Evolutionary conservation across 73 alveolate genomes (phyloP).

Genomic region (Effrenium voratum): DNA sequence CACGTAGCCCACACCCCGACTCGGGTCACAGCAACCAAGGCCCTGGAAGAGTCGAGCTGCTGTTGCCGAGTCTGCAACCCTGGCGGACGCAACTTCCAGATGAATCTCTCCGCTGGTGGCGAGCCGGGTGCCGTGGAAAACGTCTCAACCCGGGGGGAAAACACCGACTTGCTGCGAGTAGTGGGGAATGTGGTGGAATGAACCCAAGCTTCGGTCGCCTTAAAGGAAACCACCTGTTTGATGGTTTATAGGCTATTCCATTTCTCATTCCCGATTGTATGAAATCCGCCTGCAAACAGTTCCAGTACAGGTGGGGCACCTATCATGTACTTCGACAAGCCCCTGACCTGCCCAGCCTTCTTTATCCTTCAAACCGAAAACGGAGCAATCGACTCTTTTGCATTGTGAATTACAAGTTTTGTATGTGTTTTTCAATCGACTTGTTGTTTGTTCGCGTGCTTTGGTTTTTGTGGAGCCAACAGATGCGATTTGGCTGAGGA

Average conservation of each 20-base stretch:
- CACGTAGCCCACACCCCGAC: too few relatives aligned
- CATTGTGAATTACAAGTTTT: neutral
- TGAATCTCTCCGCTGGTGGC: slow-evolving; percentile 43
- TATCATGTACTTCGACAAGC: slow-evolving; percentile 34
- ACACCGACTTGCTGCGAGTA: too few relatives aligned
- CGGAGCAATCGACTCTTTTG: neutral
- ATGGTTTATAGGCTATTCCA: too few relatives aligned
- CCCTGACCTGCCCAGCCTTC: slow-evolving; percentile 62
- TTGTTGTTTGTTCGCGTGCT: neutral
- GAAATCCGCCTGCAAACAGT: too few relatives aligned
- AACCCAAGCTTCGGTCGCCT: too few relatives aligned
- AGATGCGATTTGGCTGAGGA: neutral
- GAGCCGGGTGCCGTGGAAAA: too few relatives aligned
- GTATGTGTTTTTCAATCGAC: neutral
- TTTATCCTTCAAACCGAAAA: neutral
- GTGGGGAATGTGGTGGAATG: too few relatives aligned
- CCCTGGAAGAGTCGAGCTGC: slow-evolving; percentile 57
- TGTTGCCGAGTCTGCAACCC: slow-evolving; percentile 74
- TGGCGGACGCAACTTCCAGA: slow-evolving; percentile 45
- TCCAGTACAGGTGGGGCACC: too few relatives aligned
- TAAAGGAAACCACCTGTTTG: too few relatives aligned
- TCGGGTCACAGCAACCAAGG: too few relatives aligned
- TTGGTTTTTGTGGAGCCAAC: neutral
- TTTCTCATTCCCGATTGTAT: too few relatives aligned
- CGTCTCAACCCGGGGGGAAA: too few relatives aligned